phyloP scores from a whole-genome alignment of 2,329 filamentous ascomycete species.

The Ilyonectria robusta region DNA sequence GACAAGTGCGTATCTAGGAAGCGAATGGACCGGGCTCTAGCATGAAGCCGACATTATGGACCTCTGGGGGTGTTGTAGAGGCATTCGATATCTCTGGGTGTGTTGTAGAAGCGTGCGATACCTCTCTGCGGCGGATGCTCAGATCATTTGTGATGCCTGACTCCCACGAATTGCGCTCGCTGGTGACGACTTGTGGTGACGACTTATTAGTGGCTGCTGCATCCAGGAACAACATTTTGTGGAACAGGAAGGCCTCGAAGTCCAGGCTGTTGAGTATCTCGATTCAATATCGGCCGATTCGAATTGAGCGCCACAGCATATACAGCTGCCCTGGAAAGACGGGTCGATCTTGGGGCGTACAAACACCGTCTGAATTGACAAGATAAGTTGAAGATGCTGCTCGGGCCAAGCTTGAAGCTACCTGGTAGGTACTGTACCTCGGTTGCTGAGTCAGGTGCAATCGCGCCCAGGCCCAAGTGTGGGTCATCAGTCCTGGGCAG shows the following conservation, averaged over 20 bases:
- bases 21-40: constrained; percentile 24
- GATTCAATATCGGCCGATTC: constrained; percentile 13
- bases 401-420: not conserved
- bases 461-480: not conserved
- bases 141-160: not conserved
- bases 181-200: not conserved
- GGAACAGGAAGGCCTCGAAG: constrained; percentile 8
- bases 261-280: not conserved
- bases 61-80: not conserved
- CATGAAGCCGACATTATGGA: not conserved
- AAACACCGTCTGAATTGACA: constrained; percentile 15
- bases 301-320: constrained; percentile 7
- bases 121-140: not conserved
- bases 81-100: not conserved
- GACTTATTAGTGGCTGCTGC: constrained; percentile 1
- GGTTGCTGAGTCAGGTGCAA: not conserved
- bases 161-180: not conserved
- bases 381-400: not conserved
- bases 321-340: not conserved
- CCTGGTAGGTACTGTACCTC: too few species aligned
- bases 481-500: constrained; percentile 17
- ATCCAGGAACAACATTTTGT: constrained; percentile 7
- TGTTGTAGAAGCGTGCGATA: not conserved
- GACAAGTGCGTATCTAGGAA: constrained; percentile 34
- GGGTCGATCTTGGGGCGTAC: constrained; percentile 14